Conservation (phyloP, 139 green algal genomes). For the Haematococcus sp. region DNA sequence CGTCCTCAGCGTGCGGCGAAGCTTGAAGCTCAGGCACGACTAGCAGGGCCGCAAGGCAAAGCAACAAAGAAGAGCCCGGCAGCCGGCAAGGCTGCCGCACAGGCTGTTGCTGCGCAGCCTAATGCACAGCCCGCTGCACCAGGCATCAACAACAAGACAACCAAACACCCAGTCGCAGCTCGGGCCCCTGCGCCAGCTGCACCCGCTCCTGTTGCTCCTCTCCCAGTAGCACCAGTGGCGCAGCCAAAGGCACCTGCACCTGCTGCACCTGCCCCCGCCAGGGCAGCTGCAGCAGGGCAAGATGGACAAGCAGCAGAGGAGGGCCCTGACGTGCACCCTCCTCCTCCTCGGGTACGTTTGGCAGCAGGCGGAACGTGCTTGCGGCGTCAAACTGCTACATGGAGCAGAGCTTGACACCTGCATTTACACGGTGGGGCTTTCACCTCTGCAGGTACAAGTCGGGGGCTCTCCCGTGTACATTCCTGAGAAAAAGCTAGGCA, state of each 20-base stretch:
- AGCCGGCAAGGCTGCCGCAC: too few species aligned
- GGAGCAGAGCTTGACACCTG: not conserved
- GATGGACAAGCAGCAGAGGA: slow-evolving; percentile 6
- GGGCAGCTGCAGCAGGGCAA: not conserved
- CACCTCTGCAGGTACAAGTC: slow-evolving; percentile 80
- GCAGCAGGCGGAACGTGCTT: not conserved
- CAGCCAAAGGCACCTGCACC: not conserved
- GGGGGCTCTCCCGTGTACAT: slow-evolving; percentile 82
- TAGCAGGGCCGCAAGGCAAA: not conserved
- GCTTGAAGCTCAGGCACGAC: slow-evolving; percentile 17
- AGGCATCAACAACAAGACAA: not conserved
- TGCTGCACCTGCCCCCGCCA: not conserved
- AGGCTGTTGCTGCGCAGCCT: too few species aligned
- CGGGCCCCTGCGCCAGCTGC: slow-evolving; percentile 7
- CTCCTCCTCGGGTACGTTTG: slow-evolving; percentile 1
- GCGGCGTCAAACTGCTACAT: not conserved
- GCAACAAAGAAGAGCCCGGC: not conserved
- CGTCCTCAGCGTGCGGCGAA: slow-evolving; percentile 20
- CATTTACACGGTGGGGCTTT: not conserved
- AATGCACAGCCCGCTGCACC: too few species aligned
- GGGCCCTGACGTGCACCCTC: slow-evolving; percentile 11
- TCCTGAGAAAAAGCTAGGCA: slow-evolving; percentile 88
- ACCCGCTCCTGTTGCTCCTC: not conserved
- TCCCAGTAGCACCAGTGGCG: not conserved
- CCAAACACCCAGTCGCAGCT: not conserved